Evolutionary conservation across 306 rosid species (phyloP), one percentile per base, ranked within the genome.

Genomic region (Cucurbita moschata): DNA sequence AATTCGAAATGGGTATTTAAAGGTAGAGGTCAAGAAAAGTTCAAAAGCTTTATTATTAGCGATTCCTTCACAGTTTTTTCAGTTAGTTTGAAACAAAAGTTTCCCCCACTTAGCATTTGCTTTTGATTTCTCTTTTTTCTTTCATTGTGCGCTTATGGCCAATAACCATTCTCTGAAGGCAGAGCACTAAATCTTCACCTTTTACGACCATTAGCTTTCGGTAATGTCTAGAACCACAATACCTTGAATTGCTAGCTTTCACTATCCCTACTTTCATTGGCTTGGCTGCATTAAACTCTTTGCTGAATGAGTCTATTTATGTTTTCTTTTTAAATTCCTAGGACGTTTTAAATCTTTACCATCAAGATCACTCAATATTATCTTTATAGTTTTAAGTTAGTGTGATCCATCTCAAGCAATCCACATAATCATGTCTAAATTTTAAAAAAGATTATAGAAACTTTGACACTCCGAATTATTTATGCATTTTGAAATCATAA

Each of bases 51-150:
- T 49, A 69, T 49, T 49, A 0, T 23, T 0, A 26, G 74, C 7
- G 18, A 21, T 51, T 12, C n/a, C 12, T 30, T 70, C 74, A 30
- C 74, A 35, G 74, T 51, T 70, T 70, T 69, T 70, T 51, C 73
- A 50, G 74, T 49, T 70, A 70, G 8, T 9, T 10, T 51, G 23
- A 47, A 23, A 49, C 59, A 70, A 30, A 70, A 50, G 60, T 5
- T 50, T 50, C 16, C 14, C 8, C 60, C 74, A 70, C 74, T 30
- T 70, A 14, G 30, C 59, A 15, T 46, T 69, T 69, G 73, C 73
- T 70, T 70, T 70, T 47, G 30, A 15, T 49, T 1, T 51, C 23
- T 70, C 2, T 35, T 51, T 51, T 70, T 19, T 38, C 11, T 65
- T 43, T 43, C 44, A 50, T 30, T 26, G 59, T 30, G 59, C 74